These are phyloP conservation scores for Candida insectorum DNA, from an alignment of 805 yeast genomes.

Conservation along the genomic window DNA sequence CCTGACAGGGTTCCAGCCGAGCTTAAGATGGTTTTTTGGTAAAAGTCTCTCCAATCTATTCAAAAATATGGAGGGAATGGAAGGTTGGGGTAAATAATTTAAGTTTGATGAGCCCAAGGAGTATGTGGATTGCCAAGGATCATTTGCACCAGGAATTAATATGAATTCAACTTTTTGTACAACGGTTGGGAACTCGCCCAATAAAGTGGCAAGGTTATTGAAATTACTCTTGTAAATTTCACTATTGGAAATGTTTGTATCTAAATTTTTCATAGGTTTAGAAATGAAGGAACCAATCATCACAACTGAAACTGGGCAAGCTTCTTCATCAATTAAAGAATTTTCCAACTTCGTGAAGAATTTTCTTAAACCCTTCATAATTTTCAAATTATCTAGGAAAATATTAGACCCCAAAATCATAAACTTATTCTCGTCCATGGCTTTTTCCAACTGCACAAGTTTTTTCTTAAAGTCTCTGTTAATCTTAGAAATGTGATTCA, in stretches of 20 bases:
- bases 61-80: conserved; percentile 71
- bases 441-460: conserved; percentile 54
- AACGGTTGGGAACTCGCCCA: conserved; percentile 58
- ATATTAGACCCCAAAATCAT: conserved; percentile 75
- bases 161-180: conserved; percentile 54
- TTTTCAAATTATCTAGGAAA: conserved; percentile 55
- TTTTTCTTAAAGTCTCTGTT: conserved; percentile 57
- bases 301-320: conserved; percentile 68
- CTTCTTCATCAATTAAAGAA: conserved; percentile 19
- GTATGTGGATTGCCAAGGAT: conserved; percentile 83
- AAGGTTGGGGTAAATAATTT: conserved; percentile 54
- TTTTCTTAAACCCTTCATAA: conserved; percentile 63
- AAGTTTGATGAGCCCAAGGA: conserved; percentile 51
- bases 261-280: conserved; percentile 55
- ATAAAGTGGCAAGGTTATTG: conserved; percentile 65
- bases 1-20: conserved; percentile 73
- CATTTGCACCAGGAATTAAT: conserved; percentile 85
- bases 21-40: conserved; percentile 28
- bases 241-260: conserved; percentile 46
- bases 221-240: conserved; percentile 63
- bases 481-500: conserved; percentile 49
- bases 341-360: conserved; percentile 51
- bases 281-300: conserved; percentile 80
- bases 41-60: conserved; percentile 54
- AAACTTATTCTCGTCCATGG: conserved; percentile 53